These are phyloP conservation scores for Pisolithus tinctorius DNA, from an alignment of 768 basidiomycete genomes.

Conservation along the genomic window DNA sequence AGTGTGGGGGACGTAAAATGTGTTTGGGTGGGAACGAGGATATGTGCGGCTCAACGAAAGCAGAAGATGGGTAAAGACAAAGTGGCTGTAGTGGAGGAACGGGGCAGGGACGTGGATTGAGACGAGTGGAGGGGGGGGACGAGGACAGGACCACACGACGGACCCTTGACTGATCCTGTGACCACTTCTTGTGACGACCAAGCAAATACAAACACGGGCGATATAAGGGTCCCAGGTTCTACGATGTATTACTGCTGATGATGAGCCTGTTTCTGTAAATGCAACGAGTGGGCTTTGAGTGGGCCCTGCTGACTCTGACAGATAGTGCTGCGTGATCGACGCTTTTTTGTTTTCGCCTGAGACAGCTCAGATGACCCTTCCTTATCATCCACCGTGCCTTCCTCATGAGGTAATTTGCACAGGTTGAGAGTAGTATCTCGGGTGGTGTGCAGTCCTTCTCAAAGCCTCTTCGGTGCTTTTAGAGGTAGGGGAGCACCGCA, in stretches of 20 bases:
- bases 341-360: not conserved
- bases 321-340: not conserved
- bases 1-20: not conserved
- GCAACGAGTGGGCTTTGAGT: too few relatives aligned
- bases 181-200: slow-evolving; percentile 19
- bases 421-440: not conserved
- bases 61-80: slow-evolving; percentile 5
- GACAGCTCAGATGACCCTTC: not conserved
- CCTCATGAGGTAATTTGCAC: not conserved
- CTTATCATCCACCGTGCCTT: not conserved
- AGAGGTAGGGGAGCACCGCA: too few relatives aligned
- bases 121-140: slow-evolving; percentile 19
- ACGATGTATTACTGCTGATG: too few relatives aligned
- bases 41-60: slow-evolving; percentile 11
- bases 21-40: not conserved
- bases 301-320: not conserved
- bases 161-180: slow-evolving; percentile 25
- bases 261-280: too few relatives aligned
- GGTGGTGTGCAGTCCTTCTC: too few relatives aligned
- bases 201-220: slow-evolving; percentile 25
- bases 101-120: not conserved
- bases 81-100: not conserved
- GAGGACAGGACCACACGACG: slow-evolving; percentile 18
- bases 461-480: too few relatives aligned
- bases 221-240: not conserved